Evolutionary conservation across 73 alveolate species (phyloP), one percentile per base, ranked within the genome.

Genomic region (Paramecium caudatum): DNA sequence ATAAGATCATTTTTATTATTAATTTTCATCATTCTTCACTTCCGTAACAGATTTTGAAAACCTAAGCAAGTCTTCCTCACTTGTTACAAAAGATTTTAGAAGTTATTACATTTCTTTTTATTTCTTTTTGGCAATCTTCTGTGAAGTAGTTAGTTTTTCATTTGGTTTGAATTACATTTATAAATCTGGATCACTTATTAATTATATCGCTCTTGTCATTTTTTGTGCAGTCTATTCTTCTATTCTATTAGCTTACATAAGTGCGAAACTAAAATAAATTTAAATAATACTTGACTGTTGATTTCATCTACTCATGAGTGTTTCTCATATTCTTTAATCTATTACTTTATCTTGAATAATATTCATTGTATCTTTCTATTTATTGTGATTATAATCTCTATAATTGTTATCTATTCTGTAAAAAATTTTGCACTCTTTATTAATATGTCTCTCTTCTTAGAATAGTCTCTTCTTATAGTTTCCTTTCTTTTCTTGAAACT

Each of bases 111-210:
- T 74, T 74, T 74, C 88, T 6, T 74, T 41, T 17, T 74, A 27
- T 23, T 74, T 74, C 55, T 74, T 74, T 30, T 74, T 74, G 3
- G 88, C 88, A 8, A 74, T 43, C 39, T 74, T 74, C 32, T 74
- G 19, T 5, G 36, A 4, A 16, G 47, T 74, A 41, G 88, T 41
- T 37, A 74, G 15, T 16, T 74, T 74, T 37, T 74, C 88, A 74
- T 37, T 45, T 19, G 62, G 65, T 16, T 37, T 74, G 45, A 74
- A 27, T 43, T 30, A 39, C 47, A 74, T 21, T 43, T 37, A 17
- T 74, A 74, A 45, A 74, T 74, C 88, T 3, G 88, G 88, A 45
- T 74, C 88, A 41, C 32, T 41, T 3, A 74, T 74, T 37, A 74
- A 45, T 27, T 74, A n/a, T 39, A 74, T 17, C n/a, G 88, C 88